phyloP scores from a whole-genome alignment of 2,329 filamentous ascomycete species.

The Clonostachys rhizophaga region DNA sequence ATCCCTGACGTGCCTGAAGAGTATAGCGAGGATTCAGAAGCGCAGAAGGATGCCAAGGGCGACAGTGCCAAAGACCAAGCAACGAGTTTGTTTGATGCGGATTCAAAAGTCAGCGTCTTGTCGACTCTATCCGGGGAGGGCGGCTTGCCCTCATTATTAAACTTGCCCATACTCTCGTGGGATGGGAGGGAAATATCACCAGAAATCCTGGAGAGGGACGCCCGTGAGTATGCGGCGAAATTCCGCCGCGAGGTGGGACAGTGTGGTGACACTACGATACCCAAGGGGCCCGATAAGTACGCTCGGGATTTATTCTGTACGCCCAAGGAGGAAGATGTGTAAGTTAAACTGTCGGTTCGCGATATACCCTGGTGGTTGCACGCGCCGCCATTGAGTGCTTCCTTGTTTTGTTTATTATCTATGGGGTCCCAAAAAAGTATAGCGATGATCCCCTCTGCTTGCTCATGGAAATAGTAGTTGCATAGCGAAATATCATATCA shows the following conservation, averaged over 20 bases:
- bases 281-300: constrained; percentile 20
- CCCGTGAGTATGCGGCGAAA: constrained; percentile 44
- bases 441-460: too few species aligned
- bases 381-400: too few species aligned
- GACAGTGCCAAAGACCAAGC: constrained; percentile 19
- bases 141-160: constrained; percentile 32
- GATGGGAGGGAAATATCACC: constrained; percentile 46
- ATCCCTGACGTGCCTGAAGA: constrained; percentile 71
- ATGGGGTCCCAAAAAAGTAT: too few species aligned
- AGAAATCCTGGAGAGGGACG: constrained; percentile 28
- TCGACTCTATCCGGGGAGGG: constrained; percentile 40
- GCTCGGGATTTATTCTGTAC: constrained; percentile 64
- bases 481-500: too few species aligned
- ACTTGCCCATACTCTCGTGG: constrained; percentile 59
- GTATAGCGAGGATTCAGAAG: constrained; percentile 28
- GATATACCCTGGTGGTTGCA: too few species aligned
- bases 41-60: constrained; percentile 9
- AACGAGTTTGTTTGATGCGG: constrained; percentile 30
- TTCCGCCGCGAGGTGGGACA: constrained; percentile 66
- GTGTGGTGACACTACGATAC: constrained; percentile 39
- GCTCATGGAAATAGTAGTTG: too few species aligned
- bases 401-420: too few species aligned
- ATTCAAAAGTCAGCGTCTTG: constrained; percentile 38
- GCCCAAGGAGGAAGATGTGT: not conserved
- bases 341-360: too few species aligned